Evolutionary conservation across 2,329 filamentous ascomycete species (phyloP).

Genomic region (Emergomyces africanus): DNA sequence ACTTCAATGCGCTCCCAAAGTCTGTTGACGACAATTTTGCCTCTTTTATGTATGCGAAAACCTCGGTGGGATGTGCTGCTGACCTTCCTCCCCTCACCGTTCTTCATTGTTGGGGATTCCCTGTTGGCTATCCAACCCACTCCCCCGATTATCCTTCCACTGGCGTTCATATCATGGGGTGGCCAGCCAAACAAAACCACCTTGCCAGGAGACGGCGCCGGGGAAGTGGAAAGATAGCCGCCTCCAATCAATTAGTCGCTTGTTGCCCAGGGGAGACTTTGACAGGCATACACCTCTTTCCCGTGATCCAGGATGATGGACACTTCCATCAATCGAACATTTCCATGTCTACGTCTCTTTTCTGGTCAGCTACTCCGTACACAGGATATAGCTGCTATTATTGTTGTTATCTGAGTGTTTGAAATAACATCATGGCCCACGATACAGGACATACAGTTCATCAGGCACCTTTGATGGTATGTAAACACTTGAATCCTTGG

Average conservation of each 20-base stretch:
- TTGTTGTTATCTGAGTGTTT: not conserved
- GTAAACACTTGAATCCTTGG: not conserved
- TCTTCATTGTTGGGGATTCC: not conserved
- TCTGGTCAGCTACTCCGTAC: not conserved
- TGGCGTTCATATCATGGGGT: not conserved
- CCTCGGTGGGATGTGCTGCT: no score
- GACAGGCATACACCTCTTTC: not conserved
- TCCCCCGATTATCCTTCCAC: not conserved
- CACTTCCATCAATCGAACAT: not conserved
- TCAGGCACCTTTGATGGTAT: not conserved
- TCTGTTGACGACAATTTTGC: no score
- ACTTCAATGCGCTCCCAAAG: no score
- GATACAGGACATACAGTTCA: not conserved
- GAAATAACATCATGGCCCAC: not conserved
- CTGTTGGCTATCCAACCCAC: not conserved
- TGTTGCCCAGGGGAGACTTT: not conserved
- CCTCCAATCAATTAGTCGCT: not conserved
- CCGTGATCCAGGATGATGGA: not conserved
- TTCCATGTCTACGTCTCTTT: not conserved
- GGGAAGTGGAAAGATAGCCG: not conserved
- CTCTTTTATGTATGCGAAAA: no score
- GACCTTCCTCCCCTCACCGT: no score
- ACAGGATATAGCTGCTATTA: not conserved
- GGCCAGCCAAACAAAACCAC: not conserved
- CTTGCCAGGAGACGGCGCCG: not conserved